Base-by-base conservation (phyloP, 352 stramenopile genomes). In the Globisporangium recalcitrans region DNA sequence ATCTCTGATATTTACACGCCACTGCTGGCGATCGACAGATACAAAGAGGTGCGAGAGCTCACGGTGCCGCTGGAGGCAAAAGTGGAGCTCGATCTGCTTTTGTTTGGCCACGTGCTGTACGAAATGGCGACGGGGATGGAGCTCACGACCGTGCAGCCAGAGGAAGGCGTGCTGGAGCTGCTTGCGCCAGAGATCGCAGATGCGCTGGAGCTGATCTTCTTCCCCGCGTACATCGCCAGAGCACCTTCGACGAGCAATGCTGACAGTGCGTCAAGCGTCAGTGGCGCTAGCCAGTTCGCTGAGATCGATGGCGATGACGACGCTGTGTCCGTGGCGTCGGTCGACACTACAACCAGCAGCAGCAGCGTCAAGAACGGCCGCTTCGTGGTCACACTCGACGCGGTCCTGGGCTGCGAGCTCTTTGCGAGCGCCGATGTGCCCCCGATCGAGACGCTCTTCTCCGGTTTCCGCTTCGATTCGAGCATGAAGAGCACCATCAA, bases 121-220 rank as follows among this genome's bases (percentile, higher is more conserved):
- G 83, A 92, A 53, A 90, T 92, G 83, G 81, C 77, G 0, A 90
- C 79, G 3, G 83, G 83, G 1, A 65, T 74, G 70, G 81, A 90
- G 63, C 66, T 92, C 1, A 24, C 69, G 19, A 68, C 68, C 19
- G 55, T 73, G 2, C 59, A 68, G 40, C 83, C 83, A 1, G 74
- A 84, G 14, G 69, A 77, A 61, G 58, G 56, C 21, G 75, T 89
- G 24, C 58, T 92, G 0, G 67, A 85, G 31, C 72, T 79, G 57
- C 47, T 90, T n/a, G 54, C 60, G 0, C 72, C 74, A 1, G 77
- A 88, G 58, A 80, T 91, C 38, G 74, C 79, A 1, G 72, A 90
- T 9, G 81, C 87, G 19, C 58, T 90, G 24, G 46, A 72, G 34
- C 60, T 73, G 13, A 83, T 89, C 29, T 88, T 91, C 65, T 83